These are phyloP conservation scores for Lasiodiplodia citricola DNA, from an alignment of 2,329 filamentous ascomycete species.

Conservation along the genomic window DNA sequence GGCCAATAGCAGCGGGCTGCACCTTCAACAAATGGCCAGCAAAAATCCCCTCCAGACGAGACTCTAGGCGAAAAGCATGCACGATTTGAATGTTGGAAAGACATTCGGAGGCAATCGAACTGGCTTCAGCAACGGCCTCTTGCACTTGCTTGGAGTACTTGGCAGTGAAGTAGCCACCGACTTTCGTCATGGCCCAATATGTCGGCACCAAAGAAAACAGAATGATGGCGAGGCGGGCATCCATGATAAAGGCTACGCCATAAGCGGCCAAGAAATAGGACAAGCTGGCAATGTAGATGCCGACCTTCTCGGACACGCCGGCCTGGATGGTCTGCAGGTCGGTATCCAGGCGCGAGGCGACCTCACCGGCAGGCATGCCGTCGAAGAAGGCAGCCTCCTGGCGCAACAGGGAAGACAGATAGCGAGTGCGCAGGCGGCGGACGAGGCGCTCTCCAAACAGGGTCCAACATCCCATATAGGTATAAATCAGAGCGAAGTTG, in stretches of 20 bases:
- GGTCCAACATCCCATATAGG: conserved; percentile 20
- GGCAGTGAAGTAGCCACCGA: neutral
- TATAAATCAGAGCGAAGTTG: conserved; percentile 21
- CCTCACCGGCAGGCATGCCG: conserved; percentile 3
- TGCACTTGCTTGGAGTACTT: conserved; percentile 12
- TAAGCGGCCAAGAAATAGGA: conserved; percentile 19
- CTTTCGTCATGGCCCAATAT: conserved; percentile 63
- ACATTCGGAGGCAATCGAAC: conserved; percentile 14
- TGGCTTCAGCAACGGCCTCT: conserved; percentile 16
- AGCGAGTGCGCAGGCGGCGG: conserved; percentile 12
- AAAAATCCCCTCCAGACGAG: conserved; percentile 12
- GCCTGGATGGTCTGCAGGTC: conserved; percentile 22
- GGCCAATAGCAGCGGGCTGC: conserved; percentile 14
- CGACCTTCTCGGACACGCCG: conserved; percentile 23
- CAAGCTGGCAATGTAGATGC: conserved; percentile 12
- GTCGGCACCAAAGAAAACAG: conserved; percentile 64
- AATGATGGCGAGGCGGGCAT: conserved; percentile 6
- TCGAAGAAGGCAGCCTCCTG: conserved; percentile 18
- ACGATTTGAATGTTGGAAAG: conserved; percentile 17
- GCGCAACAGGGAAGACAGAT: conserved; percentile 4
- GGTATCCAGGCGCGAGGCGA: conserved; percentile 6
- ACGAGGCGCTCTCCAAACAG: conserved; percentile 17
- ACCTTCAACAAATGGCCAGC: conserved; percentile 12
- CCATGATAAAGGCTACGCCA: conserved; percentile 19
- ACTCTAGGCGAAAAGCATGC: conserved; percentile 9